A percentile compares a stretch with the other conserved stretches of the same genome.
Evolutionary conservation across 768 basidiomycete species (phyloP).

Genomic region (Suillus americanus): DNA sequence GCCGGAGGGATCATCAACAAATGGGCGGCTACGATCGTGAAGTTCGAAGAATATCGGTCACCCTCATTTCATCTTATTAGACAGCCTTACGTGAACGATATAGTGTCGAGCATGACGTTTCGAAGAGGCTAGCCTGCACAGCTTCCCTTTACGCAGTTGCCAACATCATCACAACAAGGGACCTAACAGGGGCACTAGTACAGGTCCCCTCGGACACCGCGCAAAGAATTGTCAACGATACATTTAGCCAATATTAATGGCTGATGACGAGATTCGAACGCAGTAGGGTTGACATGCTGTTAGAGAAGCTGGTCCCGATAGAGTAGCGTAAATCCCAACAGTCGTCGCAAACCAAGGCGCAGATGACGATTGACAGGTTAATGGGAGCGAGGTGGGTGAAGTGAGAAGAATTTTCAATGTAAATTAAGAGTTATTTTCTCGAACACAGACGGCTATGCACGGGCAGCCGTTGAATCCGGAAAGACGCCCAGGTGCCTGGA

Average conservation of each 20-base stretch:
- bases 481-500: neutral
- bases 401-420: neutral
- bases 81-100: constrained; percentile 1
- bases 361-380: neutral
- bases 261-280: constrained; percentile 14
- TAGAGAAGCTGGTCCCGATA: constrained; percentile 9
- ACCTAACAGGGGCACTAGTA: constrained; percentile 23
- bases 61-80: constrained; percentile 1
- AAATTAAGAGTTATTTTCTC: neutral
- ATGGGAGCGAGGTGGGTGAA: neutral
- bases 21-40: neutral
- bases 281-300: constrained; percentile 20
- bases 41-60: neutral
- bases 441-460: neutral
- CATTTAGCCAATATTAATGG: constrained; percentile 3
- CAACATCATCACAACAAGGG: constrained; percentile 22
- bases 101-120: constrained; percentile 2
- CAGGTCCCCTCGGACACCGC: constrained; percentile 33
- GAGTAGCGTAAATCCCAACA: constrained; percentile 9
- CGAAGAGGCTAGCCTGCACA: constrained; percentile 14
- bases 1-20: neutral
- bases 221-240: constrained; percentile 17
- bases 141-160: constrained; percentile 21
- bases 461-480: neutral
- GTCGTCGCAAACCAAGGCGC: neutral